Evolutionary conservation across 164 flowering plant species (phyloP).

Genomic region (Annona squamosa): DNA sequence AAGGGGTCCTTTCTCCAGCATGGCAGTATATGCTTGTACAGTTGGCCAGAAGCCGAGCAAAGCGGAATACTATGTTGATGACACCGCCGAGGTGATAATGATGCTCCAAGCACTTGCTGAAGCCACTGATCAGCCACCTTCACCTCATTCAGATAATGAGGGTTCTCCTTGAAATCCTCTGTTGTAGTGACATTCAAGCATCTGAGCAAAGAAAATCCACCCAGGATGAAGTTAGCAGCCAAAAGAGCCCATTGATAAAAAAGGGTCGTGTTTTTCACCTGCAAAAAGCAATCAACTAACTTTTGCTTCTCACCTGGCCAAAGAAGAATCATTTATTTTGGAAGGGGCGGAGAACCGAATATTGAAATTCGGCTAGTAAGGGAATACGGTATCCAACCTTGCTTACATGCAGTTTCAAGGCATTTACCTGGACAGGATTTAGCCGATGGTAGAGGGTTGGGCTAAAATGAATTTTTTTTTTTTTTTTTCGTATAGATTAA

Average conservation of each 20-base stretch:
- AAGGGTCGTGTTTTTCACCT: neutral
- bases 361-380: too few species aligned
- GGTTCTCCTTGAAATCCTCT: slow-evolving; percentile 15
- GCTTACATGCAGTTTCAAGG: too few species aligned
- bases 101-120: slow-evolving; percentile 50
- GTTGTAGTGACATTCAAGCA: neutral
- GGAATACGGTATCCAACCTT: too few species aligned
- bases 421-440: too few species aligned
- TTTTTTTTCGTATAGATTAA: too few species aligned
- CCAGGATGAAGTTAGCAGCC: neutral
- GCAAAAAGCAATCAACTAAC: neutral
- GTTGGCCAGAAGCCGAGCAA: slow-evolving; percentile 48
- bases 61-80: slow-evolving; percentile 40
- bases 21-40: slow-evolving; percentile 49
- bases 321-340: neutral
- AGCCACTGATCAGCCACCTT: slow-evolving; percentile 31
- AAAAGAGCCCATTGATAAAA: neutral
- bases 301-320: neutral
- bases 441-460: too few species aligned
- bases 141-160: slow-evolving; percentile 5
- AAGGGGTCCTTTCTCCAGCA: slow-evolving; percentile 9
- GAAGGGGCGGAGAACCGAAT: neutral
- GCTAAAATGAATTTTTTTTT: too few species aligned
- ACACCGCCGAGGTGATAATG: slow-evolving; percentile 34
- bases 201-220: neutral